Evolutionary conservation across 2,329 filamentous ascomycete species (phyloP), one percentile per base, ranked within the genome.

Genomic region (Cryphonectria radicalis): DNA sequence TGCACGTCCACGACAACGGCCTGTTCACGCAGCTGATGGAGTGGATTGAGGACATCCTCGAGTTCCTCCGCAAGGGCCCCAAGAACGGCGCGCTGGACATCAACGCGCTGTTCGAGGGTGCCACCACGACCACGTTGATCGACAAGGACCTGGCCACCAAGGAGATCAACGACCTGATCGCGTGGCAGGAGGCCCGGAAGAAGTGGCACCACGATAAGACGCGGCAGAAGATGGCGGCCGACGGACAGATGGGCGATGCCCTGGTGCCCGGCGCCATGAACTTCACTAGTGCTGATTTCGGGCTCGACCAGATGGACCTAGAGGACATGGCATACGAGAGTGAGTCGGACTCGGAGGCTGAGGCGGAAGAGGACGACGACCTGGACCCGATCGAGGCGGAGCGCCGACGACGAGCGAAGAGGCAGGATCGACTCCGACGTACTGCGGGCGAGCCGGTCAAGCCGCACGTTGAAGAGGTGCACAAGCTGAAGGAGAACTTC

Each of bases 151-250:
- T 89, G 74, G 93, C 92, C 0, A 89, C 95, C 11, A 83, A 83
- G 3, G 96, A 99, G 82, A 95, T 98, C 77, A 90, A 98, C 77
- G 84, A 88, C 42, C 85, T 99, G 66, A 96, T 99, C 76, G 87
- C 91, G 64, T 99, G 96, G 96, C 96, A 99, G 81, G 93, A 95
- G 79, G 93, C 93, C 59, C 87, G 96, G 69, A 98, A 99, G 87
- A 95, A 95, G 83, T 99, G 96, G 96, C 96, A 99, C 80, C 91
- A 95, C 73, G 94, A 97, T 82, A 99, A 99, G 86, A 99, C 96
- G 11, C 86, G 95, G 68, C 96, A 98, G 84, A 99, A 99, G 87
- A 98, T 99, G 96, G 96, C 96, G 0, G 94, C 94, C 2, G 94
- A 95, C 77, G 85, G 79, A 8, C 85, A 85, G 7, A 84, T 84